These are phyloP conservation scores for Ceratobasidium sp. DNA, from an alignment of 1,284 basidiomycete species.

Conservation along the genomic window DNA sequence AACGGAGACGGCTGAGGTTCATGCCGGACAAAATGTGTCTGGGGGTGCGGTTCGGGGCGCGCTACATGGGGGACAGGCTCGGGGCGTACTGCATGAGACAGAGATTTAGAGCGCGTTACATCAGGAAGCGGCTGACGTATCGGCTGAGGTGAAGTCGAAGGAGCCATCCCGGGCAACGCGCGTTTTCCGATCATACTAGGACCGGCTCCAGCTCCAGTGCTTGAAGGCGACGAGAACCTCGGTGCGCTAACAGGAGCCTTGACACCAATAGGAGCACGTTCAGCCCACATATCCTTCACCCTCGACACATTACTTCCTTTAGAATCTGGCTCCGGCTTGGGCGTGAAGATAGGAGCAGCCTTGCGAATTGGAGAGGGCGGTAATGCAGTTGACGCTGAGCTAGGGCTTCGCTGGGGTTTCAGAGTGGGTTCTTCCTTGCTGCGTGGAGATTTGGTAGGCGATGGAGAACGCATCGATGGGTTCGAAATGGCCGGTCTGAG, in stretches of 20 bases:
- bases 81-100: neutral
- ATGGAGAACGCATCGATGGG: conserved; percentile 28
- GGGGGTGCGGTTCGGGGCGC: neutral
- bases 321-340: conserved; percentile 18
- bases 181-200: conserved; percentile 52
- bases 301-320: conserved; percentile 34
- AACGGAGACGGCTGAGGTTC: neutral
- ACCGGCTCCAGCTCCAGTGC: neutral
- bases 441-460: conserved; percentile 19
- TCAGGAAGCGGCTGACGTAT: conserved; percentile 48
- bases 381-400: neutral
- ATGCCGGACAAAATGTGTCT: neutral
- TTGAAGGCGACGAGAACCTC: conserved; percentile 3
- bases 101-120: neutral
- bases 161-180: conserved; percentile 60
- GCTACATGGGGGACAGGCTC: neutral
- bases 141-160: conserved; percentile 43
- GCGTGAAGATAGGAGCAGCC: conserved; percentile 22
- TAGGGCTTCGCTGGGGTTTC: conserved; percentile 12
- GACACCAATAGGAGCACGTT: conserved; percentile 42
- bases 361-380: conserved; percentile 39
- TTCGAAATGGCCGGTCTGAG: conserved; percentile 24
- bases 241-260: conserved; percentile 18
- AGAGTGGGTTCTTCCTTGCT: conserved; percentile 18
- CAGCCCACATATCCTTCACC: conserved; percentile 44